phyloP scores from a whole-genome alignment of 441 rosid genomes.

The Gossypium schwendimanii region DNA sequence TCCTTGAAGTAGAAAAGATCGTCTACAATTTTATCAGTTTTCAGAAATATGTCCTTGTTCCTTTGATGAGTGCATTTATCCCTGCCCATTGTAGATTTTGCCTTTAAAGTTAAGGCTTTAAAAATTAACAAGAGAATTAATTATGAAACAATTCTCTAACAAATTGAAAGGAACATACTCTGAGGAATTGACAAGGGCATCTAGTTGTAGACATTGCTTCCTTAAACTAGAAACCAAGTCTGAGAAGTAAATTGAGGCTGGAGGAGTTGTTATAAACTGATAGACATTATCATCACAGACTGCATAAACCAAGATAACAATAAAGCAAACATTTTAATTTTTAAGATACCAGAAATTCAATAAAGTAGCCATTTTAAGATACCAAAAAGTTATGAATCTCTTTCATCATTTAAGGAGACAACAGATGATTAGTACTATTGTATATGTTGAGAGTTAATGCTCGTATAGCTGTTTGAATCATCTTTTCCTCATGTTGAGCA shows the following conservation, averaged over 20 bases:
- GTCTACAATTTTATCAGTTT: conserved; percentile 53
- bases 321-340: conserved; percentile 20
- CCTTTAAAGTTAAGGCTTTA: not conserved
- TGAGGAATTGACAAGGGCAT: conserved; percentile 34
- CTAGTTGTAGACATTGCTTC: conserved; percentile 44
- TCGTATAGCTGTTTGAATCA: conserved; percentile 74
- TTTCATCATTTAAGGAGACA: conserved; percentile 10
- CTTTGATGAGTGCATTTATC: conserved; percentile 24
- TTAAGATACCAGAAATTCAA: conserved; percentile 16
- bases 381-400: conserved; percentile 12
- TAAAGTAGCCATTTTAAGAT: conserved; percentile 19
- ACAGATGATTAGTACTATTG: conserved; percentile 36
- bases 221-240: conserved; percentile 46
- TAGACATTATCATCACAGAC: conserved; percentile 60
- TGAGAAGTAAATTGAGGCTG: conserved; percentile 51
- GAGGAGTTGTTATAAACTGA: conserved; percentile 51
- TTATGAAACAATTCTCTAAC: conserved; percentile 8
- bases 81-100: conserved; percentile 30
- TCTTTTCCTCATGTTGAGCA: conserved; percentile 62
- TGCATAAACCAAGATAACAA: conserved; percentile 30
- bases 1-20: conserved; percentile 70
- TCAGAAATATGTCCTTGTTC: conserved; percentile 32
- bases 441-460: conserved; percentile 61
- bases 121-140: conserved; percentile 6
- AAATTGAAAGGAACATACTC: conserved; percentile 32